Base-by-base conservation (phyloP, 78 protist species). In the Cavenderia fasciculata region DNA sequence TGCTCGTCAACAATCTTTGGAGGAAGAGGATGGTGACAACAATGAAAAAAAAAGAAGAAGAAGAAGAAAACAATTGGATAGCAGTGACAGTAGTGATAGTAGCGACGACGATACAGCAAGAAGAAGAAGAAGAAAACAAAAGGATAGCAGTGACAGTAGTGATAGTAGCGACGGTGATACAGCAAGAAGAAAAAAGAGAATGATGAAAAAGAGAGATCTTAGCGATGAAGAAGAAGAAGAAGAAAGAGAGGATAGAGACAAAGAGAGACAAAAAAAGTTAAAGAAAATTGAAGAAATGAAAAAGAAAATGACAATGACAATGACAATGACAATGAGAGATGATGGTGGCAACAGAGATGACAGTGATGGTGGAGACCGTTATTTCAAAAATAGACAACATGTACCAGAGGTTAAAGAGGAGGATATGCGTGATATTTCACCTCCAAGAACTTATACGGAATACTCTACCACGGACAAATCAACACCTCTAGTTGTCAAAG, bases 191-290 rank as follows among this genome's bases (percentile, higher is more conserved):
- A 57, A 46, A 16, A 43, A 6, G 78, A 33, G 12, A 12, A 14
- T 14, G 14, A 38, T 12, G 12, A 12, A 57, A 56, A 72, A 46
- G 6, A 56, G 49, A 59, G 38, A n/a, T n/a, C n/a, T n/a, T n/a
- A n/a, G n/a, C n/a, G n/a, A n/a, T n/a, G 70, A 72, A 18, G 46
- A 70, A 70, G 75, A 12, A 41, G 4, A 70, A 70, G 47, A 10
- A 36, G n/a, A 18, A 70, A 33, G 29, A 70, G 61, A 23, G 27
- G 49, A 62, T 23, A 61, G 10, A 23, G 31, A 43, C 23, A 36
- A 25, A 46, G 61, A 59, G 54, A 14, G 27, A 49, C 54, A 12
- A 12, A 14, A 49, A 14, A 12, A 12, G 54, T 49, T 14, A 49
- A 49, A 18, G 27, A 49, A 49, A 49, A 49, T 18, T 12, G 54